Evolutionary conservation across 163 green algal genomes (phyloP).

Genomic region (Coccomyxa subellipsoidea): DNA sequence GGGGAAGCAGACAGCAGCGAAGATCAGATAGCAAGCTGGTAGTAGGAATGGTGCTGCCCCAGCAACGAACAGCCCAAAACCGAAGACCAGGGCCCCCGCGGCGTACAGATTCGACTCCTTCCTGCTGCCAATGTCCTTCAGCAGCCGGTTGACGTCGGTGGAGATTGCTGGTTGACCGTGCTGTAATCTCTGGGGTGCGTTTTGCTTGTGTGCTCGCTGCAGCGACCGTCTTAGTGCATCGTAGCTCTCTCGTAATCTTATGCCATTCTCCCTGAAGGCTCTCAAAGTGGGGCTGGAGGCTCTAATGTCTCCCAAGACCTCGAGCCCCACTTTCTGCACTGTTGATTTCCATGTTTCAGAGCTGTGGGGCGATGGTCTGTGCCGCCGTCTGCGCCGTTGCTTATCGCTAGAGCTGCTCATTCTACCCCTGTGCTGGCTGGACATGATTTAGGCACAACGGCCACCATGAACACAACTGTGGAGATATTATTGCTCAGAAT

Average conservation of each 20-base stretch:
- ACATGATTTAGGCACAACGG: no score
- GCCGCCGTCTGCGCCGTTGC: neutral
- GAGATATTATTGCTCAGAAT: no score
- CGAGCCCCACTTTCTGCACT: neutral
- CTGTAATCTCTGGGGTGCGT: neutral
- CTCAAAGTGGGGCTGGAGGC: neutral
- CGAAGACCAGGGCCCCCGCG: slow-evolving; percentile 20
- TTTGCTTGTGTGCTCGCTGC: neutral
- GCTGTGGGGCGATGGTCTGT: neutral
- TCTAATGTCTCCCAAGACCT: neutral
- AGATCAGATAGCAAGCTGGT: slow-evolving; percentile 34
- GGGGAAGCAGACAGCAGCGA: slow-evolving; percentile 28
- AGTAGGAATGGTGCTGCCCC: slow-evolving; percentile 30
- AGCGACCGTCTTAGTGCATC: neutral
- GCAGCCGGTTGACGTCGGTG: neutral
- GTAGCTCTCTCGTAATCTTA: neutral
- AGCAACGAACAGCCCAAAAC: slow-evolving; percentile 24
- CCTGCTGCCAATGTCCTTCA: slow-evolving; percentile 6
- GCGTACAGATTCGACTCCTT: slow-evolving; percentile 10
- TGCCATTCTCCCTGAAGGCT: neutral
- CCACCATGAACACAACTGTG: no score
- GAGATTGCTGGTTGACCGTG: neutral
- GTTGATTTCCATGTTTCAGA: neutral
- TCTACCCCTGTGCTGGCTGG: neutral
- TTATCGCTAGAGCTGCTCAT: neutral